Evolutionary conservation across 345 rosid species (phyloP).

Genomic region (Nasturtium officinale): DNA sequence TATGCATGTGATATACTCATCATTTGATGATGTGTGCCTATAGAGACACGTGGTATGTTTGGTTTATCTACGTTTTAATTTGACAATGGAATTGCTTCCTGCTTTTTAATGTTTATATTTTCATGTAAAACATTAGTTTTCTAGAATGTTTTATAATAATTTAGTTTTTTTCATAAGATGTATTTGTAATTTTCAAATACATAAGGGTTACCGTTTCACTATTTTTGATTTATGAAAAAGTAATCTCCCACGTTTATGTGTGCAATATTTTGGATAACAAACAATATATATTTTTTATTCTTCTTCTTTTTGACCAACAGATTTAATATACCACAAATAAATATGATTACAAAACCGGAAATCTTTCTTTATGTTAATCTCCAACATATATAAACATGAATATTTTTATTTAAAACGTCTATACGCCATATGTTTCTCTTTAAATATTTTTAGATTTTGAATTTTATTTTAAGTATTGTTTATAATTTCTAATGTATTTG

Average conservation of each 20-base stretch:
- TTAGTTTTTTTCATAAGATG: not conserved
- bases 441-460: too few species aligned
- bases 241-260: not conserved
- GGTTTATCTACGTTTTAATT: not conserved
- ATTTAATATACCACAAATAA: too few species aligned
- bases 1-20: not conserved
- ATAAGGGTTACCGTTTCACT: not conserved
- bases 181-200: not conserved
- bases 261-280: not conserved
- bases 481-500: too few species aligned
- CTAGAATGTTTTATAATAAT: not conserved
- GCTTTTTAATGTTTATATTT: not conserved
- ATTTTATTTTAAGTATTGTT: too few species aligned
- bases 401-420: not conserved
- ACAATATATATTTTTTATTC: not conserved
- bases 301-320: too few species aligned
- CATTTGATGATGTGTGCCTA: slow-evolving; percentile 3
- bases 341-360: too few species aligned
- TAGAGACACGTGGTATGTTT: not conserved
- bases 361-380: not conserved
- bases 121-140: not conserved
- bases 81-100: not conserved
- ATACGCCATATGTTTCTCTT: too few species aligned
- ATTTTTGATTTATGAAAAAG: not conserved
- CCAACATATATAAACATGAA: not conserved